Conservation (phyloP, 345 rosid species). For the Eucalyptus erythrocorys region DNA sequence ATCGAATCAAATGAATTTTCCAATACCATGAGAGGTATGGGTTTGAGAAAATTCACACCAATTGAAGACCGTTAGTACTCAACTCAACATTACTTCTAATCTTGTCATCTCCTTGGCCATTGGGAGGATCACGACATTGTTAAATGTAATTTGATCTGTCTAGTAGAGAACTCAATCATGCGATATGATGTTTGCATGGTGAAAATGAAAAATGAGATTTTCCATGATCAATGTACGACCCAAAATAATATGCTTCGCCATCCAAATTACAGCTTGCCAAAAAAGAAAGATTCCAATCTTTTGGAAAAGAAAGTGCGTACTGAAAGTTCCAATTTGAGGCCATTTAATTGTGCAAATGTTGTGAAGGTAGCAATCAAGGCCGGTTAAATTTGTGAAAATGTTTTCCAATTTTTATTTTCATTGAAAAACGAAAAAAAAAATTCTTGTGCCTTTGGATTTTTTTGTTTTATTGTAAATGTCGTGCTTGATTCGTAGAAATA, state of each 20-base stretch:
- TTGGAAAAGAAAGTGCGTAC: neutral
- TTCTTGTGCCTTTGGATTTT: neutral
- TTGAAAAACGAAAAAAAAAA: neutral
- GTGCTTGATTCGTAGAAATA: neutral
- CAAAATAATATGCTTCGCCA: neutral
- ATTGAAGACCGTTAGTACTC: neutral
- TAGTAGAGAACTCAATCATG: neutral
- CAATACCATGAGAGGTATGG: accelerated
- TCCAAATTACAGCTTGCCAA: neutral
- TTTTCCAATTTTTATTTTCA: neutral
- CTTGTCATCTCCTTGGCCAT: neutral
- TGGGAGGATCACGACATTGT: accelerated
- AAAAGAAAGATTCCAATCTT: neutral
- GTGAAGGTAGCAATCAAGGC: neutral
- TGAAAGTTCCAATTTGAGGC: neutral
- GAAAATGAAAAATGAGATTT: neutral
- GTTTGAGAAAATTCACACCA: neutral
- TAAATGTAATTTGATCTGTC: neutral
- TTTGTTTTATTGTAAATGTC: neutral
- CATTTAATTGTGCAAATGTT: neutral
- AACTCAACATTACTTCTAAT: neutral
- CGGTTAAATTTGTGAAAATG: neutral
- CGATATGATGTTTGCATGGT: neutral
- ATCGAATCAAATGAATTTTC: no score
- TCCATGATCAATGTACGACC: neutral